phyloP scores from a whole-genome alignment of 2,329 filamentous ascomycete genomes.

The Trichoderma citrinoviride region DNA sequence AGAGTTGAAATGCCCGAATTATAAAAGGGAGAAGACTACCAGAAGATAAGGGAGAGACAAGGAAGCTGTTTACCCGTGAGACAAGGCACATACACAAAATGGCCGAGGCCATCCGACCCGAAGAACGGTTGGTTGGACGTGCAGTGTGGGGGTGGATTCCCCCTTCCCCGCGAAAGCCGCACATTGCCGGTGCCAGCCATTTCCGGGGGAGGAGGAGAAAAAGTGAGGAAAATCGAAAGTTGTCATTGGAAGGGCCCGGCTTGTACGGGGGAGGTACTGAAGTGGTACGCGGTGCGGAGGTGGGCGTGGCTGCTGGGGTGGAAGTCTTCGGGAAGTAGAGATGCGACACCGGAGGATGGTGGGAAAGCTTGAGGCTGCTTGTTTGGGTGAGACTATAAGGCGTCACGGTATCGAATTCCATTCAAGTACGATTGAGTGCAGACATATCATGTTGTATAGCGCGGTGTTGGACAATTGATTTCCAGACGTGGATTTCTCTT shows the following conservation, averaged over 20 bases:
- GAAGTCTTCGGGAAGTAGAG: neutral
- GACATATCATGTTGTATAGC: too few relatives aligned
- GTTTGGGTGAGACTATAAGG: too few relatives aligned
- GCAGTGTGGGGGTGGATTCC: constrained; percentile 26
- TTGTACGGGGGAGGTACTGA: neutral
- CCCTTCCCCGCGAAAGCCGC: constrained; percentile 33
- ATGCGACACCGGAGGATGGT: neutral
- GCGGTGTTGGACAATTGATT: too few relatives aligned
- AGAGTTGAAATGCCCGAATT: too few relatives aligned
- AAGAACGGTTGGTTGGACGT: too few relatives aligned
- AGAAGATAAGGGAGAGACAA: neutral
- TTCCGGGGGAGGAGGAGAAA: neutral
- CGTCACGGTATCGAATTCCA: too few relatives aligned
- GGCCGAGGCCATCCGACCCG: neutral
- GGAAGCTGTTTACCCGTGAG: neutral
- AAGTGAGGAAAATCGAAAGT: too few relatives aligned
- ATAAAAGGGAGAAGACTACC: neutral
- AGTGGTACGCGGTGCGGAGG: neutral
- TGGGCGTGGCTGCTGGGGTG: neutral
- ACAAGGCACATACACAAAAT: neutral
- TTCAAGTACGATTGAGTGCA: too few relatives aligned
- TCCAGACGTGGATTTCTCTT: too few relatives aligned
- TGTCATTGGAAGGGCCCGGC: too few relatives aligned
- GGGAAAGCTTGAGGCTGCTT: neutral
- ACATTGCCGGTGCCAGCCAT: constrained; percentile 38